Evolutionary conservation across 306 rosid genomes (phyloP).

Genomic region (Senna tora): DNA sequence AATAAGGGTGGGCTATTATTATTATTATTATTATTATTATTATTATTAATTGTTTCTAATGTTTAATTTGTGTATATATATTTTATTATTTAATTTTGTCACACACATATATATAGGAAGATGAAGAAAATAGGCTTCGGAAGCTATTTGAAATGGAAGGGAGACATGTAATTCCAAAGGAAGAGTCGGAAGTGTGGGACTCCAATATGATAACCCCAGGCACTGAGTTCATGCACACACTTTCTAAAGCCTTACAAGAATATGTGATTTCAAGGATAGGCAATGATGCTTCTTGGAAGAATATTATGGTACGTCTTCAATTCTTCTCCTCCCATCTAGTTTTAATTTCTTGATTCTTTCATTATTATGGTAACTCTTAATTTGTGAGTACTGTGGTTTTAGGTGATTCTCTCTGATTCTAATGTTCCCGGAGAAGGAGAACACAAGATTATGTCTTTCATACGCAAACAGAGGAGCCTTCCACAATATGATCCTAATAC

Average conservation of each 20-base stretch:
- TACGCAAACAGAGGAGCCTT: constrained; percentile 48
- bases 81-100: too few species aligned
- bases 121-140: constrained; percentile 46
- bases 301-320: constrained; percentile 41
- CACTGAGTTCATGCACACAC: constrained; percentile 56
- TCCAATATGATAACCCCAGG: constrained; percentile 65
- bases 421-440: constrained; percentile 80
- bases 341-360: too few species aligned
- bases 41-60: too few species aligned
- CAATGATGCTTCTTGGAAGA: constrained; percentile 45
- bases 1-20: constrained; percentile 10
- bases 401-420: constrained; percentile 14
- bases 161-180: constrained; percentile 45
- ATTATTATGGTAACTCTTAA: too few species aligned
- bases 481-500: constrained; percentile 54
- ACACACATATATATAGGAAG: constrained; percentile 48
- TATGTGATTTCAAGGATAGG: constrained; percentile 37
- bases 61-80: too few species aligned
- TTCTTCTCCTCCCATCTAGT: too few species aligned
- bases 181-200: constrained; percentile 47
- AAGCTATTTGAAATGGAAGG: constrained; percentile 55
- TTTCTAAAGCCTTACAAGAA: constrained; percentile 52
- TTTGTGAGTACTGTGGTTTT: background rate
- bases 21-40: too few species aligned
- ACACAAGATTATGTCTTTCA: constrained; percentile 57